phyloP scores from a whole-genome alignment of 1,284 basidiomycete species.

The Hymenochaete sp. region DNA sequence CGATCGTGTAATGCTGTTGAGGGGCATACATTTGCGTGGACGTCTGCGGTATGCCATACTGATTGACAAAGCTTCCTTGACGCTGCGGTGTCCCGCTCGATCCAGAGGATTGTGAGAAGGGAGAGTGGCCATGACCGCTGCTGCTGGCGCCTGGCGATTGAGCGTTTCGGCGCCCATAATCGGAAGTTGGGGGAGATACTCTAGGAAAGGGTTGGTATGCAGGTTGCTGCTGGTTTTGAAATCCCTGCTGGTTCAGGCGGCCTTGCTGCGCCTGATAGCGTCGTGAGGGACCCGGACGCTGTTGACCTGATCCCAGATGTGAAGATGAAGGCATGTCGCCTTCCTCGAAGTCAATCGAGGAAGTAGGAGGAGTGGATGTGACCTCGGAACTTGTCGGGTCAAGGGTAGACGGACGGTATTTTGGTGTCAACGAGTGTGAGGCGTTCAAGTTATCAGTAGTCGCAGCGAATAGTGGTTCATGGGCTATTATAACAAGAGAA shows the following conservation, averaged over 20 bases:
- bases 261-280: neutral
- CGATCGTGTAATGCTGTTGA: too few species aligned
- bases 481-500: slow-evolving; percentile 9
- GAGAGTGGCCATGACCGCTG: neutral
- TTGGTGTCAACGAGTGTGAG: slow-evolving; percentile 8
- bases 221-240: slow-evolving; percentile 5
- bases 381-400: too few species aligned
- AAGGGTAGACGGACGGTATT: neutral
- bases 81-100: slow-evolving; percentile 27
- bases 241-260: neutral
- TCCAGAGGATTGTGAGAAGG: slow-evolving; percentile 6
- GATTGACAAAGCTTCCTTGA: slow-evolving; percentile 32
- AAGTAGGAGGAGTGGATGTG: neutral
- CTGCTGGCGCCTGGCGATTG: slow-evolving; percentile 6
- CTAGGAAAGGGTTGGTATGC: slow-evolving; percentile 6
- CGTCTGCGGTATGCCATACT: slow-evolving; percentile 39
- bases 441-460: neutral
- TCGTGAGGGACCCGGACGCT: slow-evolving; percentile 2
- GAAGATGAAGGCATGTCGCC: slow-evolving; percentile 9
- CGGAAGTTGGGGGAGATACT: slow-evolving; percentile 9
- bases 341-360: neutral
- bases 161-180: slow-evolving; percentile 3
- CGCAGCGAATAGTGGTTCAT: slow-evolving; percentile 9
- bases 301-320: neutral
- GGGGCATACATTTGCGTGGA: slow-evolving; percentile 32